A percentile compares a stretch with the other conserved stretches of the same genome.
Conservation (phyloP, 2,329 filamentous ascomycete species). For the Aspergillus oerlinghausenensis region DNA sequence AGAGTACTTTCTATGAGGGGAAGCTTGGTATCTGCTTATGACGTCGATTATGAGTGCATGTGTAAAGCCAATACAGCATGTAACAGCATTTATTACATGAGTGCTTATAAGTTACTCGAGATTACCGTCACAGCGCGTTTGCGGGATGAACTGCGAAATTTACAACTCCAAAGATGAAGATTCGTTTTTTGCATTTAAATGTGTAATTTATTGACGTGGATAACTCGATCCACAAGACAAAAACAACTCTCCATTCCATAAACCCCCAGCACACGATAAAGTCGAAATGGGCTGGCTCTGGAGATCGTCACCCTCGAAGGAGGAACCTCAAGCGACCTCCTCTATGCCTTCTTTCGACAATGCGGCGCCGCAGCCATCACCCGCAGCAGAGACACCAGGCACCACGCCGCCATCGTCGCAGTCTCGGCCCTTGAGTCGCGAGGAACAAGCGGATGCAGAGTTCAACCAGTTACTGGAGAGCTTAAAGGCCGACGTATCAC, state of each 20-base stretch:
- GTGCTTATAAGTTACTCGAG: neutral
- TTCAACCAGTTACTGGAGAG: constrained; percentile 51
- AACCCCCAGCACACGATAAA: neutral
- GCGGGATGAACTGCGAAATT: constrained; percentile 24
- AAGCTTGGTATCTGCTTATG: neutral
- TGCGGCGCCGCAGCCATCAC: neutral
- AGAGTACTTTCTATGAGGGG: neutral
- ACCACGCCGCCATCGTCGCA: constrained; percentile 17
- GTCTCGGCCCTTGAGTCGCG: constrained; percentile 31
- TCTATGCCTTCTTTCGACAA: constrained; percentile 5
- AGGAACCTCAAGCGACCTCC: constrained; percentile 19
- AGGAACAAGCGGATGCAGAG: constrained; percentile 51
- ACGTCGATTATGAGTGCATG: constrained; percentile 3
- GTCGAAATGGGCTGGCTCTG: constrained; percentile 46
- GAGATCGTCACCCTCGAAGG: constrained; percentile 28
- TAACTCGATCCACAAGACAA: neutral
- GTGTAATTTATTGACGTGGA: neutral
- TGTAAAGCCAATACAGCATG: neutral
- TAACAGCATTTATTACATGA: neutral
- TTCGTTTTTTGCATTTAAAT: neutral
- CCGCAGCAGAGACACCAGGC: constrained; percentile 9
- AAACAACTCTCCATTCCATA: neutral
- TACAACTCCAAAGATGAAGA: constrained; percentile 1
- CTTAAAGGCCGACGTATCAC: constrained; percentile 36
- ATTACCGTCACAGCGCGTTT: constrained; percentile 23